These are phyloP conservation scores for Casuarina cunninghamiana DNA, from an alignment of 306 rosid genomes.

Conservation along the genomic window DNA sequence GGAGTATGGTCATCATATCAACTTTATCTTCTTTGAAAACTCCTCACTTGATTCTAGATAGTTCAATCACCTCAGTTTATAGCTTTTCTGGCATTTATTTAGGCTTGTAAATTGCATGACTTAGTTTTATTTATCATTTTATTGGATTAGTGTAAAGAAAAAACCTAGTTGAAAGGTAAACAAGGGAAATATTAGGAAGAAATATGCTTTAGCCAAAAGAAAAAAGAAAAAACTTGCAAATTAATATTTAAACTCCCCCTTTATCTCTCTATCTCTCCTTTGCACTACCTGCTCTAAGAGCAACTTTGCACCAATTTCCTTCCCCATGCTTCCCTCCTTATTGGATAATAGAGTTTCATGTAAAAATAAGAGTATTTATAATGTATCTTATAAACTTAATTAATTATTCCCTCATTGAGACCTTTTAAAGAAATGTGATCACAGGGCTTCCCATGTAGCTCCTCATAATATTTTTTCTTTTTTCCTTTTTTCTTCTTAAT, in stretches of 20 bases:
- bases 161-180: no score
- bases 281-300: conserved; percentile 8
- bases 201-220: no score
- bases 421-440: no score
- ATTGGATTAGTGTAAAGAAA: not conserved
- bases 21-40: conserved; percentile 40
- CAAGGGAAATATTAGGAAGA: not conserved
- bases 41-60: conserved; percentile 48
- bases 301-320: conserved; percentile 19
- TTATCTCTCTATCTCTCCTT: not conserved
- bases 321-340: not conserved
- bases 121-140: no score
- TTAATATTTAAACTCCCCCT: not conserved
- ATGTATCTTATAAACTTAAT: no score
- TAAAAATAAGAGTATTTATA: no score
- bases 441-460: no score
- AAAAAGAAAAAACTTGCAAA: no score
- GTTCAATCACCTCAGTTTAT: conserved; percentile 40
- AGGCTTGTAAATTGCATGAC: conserved; percentile 27
- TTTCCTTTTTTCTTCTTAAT: no score
- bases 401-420: no score
- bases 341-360: no score
- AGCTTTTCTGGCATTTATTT: conserved; percentile 36
- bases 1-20: conserved; percentile 43
- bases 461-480: no score